Percentiles rank a stretch among this genome's conserved stretches.
phyloP scores from a whole-genome alignment of 768 basidiomycete genomes.

The Russula dissimulans region DNA sequence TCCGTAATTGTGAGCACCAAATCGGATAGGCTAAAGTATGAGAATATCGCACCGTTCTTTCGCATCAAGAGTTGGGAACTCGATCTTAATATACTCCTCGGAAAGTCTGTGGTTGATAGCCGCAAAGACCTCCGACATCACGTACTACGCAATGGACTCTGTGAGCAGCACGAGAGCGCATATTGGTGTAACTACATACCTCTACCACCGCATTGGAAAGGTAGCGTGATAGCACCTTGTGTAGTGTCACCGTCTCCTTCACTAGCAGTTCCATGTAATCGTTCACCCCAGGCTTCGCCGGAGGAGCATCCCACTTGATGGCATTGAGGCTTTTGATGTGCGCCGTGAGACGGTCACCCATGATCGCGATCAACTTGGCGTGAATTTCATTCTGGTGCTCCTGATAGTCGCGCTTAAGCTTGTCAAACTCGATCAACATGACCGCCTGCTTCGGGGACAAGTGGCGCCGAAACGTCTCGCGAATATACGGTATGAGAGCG shows the following conservation, averaged over 20 bases:
- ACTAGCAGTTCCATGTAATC: slow-evolving; percentile 90
- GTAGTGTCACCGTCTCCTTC: slow-evolving; percentile 90
- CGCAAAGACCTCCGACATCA: slow-evolving; percentile 93
- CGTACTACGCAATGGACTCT: slow-evolving; percentile 42
- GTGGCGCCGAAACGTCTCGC: slow-evolving; percentile 91
- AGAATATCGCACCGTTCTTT: slow-evolving; percentile 61
- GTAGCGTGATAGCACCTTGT: slow-evolving; percentile 93
- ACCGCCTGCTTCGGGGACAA: slow-evolving; percentile 91
- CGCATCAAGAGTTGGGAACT: slow-evolving; percentile 73
- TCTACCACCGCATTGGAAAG: slow-evolving; percentile 71
- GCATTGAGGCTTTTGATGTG: slow-evolving; percentile 77
- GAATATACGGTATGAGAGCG: slow-evolving; percentile 88
- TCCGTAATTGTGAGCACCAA: neutral
- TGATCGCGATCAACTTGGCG: slow-evolving; percentile 93
- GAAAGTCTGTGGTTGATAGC: slow-evolving; percentile 86
- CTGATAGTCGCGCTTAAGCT: slow-evolving; percentile 97
- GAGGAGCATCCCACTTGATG: slow-evolving; percentile 69
- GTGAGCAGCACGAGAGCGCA: neutral
- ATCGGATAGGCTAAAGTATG: neutral
- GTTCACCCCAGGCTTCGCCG: slow-evolving; percentile 55
- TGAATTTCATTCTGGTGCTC: slow-evolving; percentile 99
- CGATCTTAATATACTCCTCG: slow-evolving; percentile 77
- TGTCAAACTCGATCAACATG: slow-evolving; percentile 96
- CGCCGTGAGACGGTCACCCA: slow-evolving; percentile 85
- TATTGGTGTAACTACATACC: slow-evolving; percentile 36